Base-by-base conservation (phyloP, 148 eudicot genomes). In the Vaccinium macrocarpon region DNA sequence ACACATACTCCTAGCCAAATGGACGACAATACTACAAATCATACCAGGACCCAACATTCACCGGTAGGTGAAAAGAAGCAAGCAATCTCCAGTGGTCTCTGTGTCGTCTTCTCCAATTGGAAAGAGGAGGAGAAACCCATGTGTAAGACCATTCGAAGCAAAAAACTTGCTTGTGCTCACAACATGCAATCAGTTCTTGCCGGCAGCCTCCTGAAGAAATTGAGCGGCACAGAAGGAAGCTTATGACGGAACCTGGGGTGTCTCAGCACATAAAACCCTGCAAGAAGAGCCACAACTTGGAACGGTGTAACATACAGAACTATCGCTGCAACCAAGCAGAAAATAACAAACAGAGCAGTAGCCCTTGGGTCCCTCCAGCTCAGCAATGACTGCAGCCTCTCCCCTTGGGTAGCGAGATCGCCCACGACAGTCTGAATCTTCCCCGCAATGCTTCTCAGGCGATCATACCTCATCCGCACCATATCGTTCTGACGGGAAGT, bases 331-430 rank as follows among this genome's bases (percentile, higher is more conserved):
- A 76, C 56, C 79, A 76, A 76, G 25, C 79, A 76, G 55, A 76
- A 76, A 48, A 76, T 76, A 27, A 76, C 79, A 48, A 76, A 76
- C 55, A 76, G 79, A n/a, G 79, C 79, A 16, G 79, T 76, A 19
- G 79, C 79, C 49, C 79, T 48, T 8, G 79, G 79, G 52, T 76
- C 79, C 25, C 79, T 48, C 79, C 79, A 76, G 79, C 79, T 76
- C 79, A 76, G 79, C 79, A 76, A 76, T 0, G 79, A 76, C 55
- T 76, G 79, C 79, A 76, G 79, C 79, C 79, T 76, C 52, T 76
- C 79, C 32, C 79, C 79, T 48, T 76, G 79, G 10, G 79, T 76
- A 0, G 79, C 79, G 55, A 76, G n/a, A 25, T 52, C 55, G 14
- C 55, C 55, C 55, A 52, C 55, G 15, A 52, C 55, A 9, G 55